A percentile compares a stretch with the other conserved stretches of the same genome.
Evolutionary conservation across 2,329 filamentous ascomycete genomes (phyloP).

Genomic region (Apiospora malaysiana): DNA sequence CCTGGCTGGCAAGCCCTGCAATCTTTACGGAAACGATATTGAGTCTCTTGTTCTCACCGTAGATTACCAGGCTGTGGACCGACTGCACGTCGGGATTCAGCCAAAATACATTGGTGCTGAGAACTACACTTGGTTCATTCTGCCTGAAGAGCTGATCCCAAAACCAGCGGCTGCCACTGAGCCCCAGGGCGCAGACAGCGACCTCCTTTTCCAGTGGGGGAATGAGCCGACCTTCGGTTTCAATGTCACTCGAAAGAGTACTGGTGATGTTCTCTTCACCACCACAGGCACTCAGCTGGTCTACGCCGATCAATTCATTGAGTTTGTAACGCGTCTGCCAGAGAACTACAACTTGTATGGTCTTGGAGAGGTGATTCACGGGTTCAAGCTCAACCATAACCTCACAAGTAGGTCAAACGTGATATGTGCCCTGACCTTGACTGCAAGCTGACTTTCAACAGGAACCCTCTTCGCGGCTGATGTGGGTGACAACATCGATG

Average conservation of each 20-base stretch:
- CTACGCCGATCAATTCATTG: conserved; percentile 80
- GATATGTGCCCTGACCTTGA: not conserved
- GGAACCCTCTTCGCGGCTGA: conserved; percentile 68
- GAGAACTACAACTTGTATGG: conserved; percentile 79
- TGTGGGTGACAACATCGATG: conserved; percentile 66
- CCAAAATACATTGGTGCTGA: conserved; percentile 66
- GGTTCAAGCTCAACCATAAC: conserved; percentile 74
- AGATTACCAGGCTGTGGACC: conserved; percentile 68
- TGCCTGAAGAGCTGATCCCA: conserved; percentile 68
- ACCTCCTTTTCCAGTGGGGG: conserved; percentile 60
- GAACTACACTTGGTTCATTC: conserved; percentile 70
- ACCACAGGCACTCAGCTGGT: conserved; percentile 69
- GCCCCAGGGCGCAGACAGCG: conserved; percentile 54
- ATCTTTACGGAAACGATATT: conserved; percentile 80
- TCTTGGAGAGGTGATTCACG: conserved; percentile 75
- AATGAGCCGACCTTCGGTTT: conserved; percentile 71
- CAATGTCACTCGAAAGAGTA: conserved; percentile 62
- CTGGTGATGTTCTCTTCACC: conserved; percentile 70
- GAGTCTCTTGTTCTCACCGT: conserved; percentile 70
- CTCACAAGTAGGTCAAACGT: conserved; percentile 58
- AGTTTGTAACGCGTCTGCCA: conserved; percentile 70
- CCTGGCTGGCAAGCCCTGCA: conserved; percentile 74
- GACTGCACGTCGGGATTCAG: conserved; percentile 73
- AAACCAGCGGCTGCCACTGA: conserved; percentile 54
- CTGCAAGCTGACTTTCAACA: conserved; percentile 27